Base-by-base conservation (phyloP, 192 early-diverging fungal genomes). In the Coemansia furcata region DNA sequence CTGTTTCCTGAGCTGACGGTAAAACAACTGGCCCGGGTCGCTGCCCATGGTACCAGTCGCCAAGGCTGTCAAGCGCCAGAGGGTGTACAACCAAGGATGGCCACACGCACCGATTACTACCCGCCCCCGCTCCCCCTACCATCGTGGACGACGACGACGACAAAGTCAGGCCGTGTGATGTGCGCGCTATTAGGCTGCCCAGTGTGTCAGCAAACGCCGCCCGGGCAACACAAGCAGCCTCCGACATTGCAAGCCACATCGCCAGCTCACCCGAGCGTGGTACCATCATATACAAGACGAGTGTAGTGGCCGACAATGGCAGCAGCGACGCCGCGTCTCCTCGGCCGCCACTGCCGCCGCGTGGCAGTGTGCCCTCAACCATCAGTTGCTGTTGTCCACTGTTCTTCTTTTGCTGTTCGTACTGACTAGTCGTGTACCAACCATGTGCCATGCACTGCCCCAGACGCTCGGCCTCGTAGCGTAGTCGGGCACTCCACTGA, bases 371-470 rank as follows among this genome's bases (percentile, higher is more conserved):
- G 40, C 23, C 36, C 40, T 57, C 39, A 30, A 29, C 36, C 7
- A 37, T 6, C 63, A 43, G 23, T 33, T 39, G 30, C 26, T 65
- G 44, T 3, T 54, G 36, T 6, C 42, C 61, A 32, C 50, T 52
- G 58, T 38, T 40, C 19, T 54, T 33, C 32, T 44, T 66, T 35
- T 67, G 69, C 69, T 77, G 76, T 43, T 78, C 76, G 9, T 63
- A 61, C 68, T 78, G 77, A 60, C 67, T 65, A 33, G 55, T 67
- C 2, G 78, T 67, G 62, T 69, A 69, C 79, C 79, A 82, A 15
- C 59, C 74, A 23, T 76, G 73, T 0, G 74, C 74, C 68, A 71
- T 64, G 26, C 58, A 58, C 40, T 50, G 68, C 4, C 78, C 78
- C 2, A 81, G 49, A 2, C 70, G 44, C 58, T 67, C 69, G 9